Evolutionary conservation across 2,329 filamentous ascomycete genomes (phyloP), one percentile per base, ranked within the genome.

Genomic region (Gremmenia infestans): DNA sequence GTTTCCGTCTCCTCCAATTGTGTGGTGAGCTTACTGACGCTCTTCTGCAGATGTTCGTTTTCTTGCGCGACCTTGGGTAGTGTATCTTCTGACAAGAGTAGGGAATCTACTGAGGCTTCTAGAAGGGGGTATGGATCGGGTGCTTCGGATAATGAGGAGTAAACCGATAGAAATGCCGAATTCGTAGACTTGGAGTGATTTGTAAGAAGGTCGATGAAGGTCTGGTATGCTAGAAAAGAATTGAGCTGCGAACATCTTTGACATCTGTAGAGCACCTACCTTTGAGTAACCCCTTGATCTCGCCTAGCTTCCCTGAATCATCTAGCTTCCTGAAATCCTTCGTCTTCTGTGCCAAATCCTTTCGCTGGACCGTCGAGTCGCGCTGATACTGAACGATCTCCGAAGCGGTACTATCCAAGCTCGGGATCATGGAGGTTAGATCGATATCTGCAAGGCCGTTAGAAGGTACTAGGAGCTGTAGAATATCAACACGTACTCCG

Each of bases 341-440:
- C 0, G 94, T 99, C 79, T 97, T 97, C 70, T 97, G 92, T n/a
- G 95, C 94, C 19, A 99, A 78, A 59, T 99, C 95, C 71, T 99
- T 99, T 52, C 94, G 83, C 71, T 99, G 93, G 0, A 97, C 87
- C 4, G 96, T 88, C n/a, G 93, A 90, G 72, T 97, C 94, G 66
- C 92, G 84, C 70, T 99, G 95, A 70, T 96, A 91, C 48, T 88
- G 78, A 52, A 97, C 91, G 60, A 99, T 91, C 67, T 97, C 94
- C 11, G 92, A 93, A n/a, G 94, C 94, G 3, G 91, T 93, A 57
- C 87, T 88, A 73, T 99, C 94, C 60, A 99, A 86, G 63, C 82
- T 89, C 35, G 91, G 87, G 59, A 96, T 84, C 62, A 97, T 83
- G 23, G 82, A 85, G 48, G 89, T 88, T 56, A 99, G 80, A 71